phyloP scores from a whole-genome alignment of 345 rosid genomes.

The Noccaea bulbosa region DNA sequence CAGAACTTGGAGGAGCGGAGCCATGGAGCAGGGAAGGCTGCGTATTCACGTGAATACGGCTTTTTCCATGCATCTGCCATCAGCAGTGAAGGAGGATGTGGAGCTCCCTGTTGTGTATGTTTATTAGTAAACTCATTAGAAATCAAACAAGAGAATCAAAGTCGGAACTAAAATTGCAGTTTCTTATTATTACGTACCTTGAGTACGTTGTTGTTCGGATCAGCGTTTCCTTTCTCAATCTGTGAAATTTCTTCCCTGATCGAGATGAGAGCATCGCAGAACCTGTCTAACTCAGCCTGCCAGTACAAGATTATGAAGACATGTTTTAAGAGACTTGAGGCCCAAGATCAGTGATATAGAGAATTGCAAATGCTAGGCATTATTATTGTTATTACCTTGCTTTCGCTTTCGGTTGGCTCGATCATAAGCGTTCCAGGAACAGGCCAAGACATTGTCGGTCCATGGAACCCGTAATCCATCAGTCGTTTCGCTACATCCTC shows the following conservation, averaged over 20 bases:
- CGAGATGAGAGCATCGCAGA: conserved; percentile 93
- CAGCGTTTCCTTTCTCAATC: conserved; percentile 89
- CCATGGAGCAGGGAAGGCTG: conserved; percentile 98
- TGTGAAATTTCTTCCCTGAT: conserved; percentile 92
- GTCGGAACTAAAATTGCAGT: not conserved
- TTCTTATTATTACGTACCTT: conserved; percentile 54
- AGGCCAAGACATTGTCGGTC: conserved; percentile 98
- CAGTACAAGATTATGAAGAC: conserved; percentile 17
- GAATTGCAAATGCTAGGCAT: not conserved
- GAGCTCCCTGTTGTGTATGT: conserved; percentile 70
- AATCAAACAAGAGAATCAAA: not conserved
- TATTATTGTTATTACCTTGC: conserved; percentile 63
- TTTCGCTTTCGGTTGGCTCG: conserved; percentile 99
- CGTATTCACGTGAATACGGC: conserved; percentile 87
- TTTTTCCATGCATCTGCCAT: conserved; percentile 95
- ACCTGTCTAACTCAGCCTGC: conserved; percentile 97
- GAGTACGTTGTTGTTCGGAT: conserved; percentile 79
- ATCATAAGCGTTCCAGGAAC: conserved; percentile 98
- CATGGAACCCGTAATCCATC: conserved; percentile 95
- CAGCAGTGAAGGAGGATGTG: conserved; percentile 94
- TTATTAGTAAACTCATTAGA: not conserved
- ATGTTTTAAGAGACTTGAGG: not conserved
- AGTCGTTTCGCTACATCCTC: conserved; percentile 98
- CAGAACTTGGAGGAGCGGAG: conserved; percentile 87
- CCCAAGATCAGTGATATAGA: not conserved